Evolutionary conservation across 805 yeast species (phyloP), one percentile per base, ranked within the genome.

Genomic region (Teunomyces lycoperdinae): DNA sequence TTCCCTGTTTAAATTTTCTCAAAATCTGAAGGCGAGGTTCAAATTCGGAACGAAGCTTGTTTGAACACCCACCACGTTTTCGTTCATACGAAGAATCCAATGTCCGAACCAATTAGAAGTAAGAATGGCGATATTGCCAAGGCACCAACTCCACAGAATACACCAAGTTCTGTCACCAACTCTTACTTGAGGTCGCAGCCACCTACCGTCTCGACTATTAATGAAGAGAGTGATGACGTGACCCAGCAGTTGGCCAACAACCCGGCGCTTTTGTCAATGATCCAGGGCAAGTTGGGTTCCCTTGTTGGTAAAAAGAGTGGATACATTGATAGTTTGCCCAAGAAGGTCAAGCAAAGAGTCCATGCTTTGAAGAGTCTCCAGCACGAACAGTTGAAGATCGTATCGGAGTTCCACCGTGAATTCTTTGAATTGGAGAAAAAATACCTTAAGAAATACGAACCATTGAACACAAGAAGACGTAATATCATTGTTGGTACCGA

Each of bases 121-220:
- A 82, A 82, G 62, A 63, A 67, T 54, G 86, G 85, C 63, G 89
- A 88, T 64, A 81, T 88, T 55, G 86, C 92, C 53, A 82, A 84
- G 60, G 98, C 99, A 5, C 99, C 99, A 40, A 94, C 99, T 1
- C 99, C 99, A 4, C 99, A 94, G 65, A 94, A 94, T 77, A 94
- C 99, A 1, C 99, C 99, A 11, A 88, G 98, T 3, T 83, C 92
- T 31, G 87, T 85, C 32, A 77, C 89, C 36, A 83, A 82, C 51
- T 84, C 91, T 17, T 87, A 83, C 62, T 72, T 89, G 66, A 82
- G 79, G 63, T 77, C 76, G 44, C 77, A 81, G 56, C 81, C 80
- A 17, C 83, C 84, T 16, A 68, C 76, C 29, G 80, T 64, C 46
- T 67, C 68, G 45, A 89, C 96, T 39, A 88, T 88, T 61, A 78